phyloP scores from a whole-genome alignment of 345 rosid species.

The Leavenworthia alabamica region DNA sequence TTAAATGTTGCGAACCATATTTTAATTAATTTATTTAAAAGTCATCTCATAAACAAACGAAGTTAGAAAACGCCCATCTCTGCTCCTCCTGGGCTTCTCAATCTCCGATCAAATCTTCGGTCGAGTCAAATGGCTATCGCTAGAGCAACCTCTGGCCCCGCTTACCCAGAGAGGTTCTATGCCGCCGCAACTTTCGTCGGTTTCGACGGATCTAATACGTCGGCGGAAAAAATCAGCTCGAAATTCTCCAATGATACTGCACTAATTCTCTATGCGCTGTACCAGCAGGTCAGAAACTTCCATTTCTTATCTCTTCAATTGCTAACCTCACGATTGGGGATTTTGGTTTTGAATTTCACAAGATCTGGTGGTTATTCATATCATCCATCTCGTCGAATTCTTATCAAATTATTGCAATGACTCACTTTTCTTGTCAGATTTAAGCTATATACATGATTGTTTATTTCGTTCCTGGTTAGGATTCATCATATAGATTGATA shows the following conservation, averaged over 20 bases:
- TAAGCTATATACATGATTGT: slow-evolving; percentile 3
- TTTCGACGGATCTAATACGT: slow-evolving; percentile 72
- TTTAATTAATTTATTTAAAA: background rate
- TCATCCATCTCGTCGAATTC: background rate
- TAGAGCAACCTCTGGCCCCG: slow-evolving; percentile 89
- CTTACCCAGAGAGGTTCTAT: slow-evolving; percentile 93
- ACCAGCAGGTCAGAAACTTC: slow-evolving; percentile 63
- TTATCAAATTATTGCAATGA: slow-evolving; percentile 9
- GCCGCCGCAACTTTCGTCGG: slow-evolving; percentile 92
- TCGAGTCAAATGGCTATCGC: slow-evolving; percentile 52
- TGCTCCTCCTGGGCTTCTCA: slow-evolving; percentile 8
- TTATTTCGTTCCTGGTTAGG: slow-evolving; percentile 6
- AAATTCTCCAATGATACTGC: slow-evolving; percentile 78
- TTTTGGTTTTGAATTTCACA: slow-evolving; percentile 6
- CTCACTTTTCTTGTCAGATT: slow-evolving; percentile 7
- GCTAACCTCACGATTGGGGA: background rate
- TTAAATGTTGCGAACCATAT: background rate
- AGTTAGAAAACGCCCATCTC: slow-evolving; percentile 14
- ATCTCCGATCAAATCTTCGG: slow-evolving; percentile 31
- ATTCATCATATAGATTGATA: background rate
- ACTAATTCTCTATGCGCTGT: slow-evolving; percentile 73
- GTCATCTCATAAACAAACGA: slow-evolving; percentile 2
- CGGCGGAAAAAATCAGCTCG: slow-evolving; percentile 48
- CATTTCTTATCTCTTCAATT: slow-evolving; percentile 11
- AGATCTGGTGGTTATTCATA: slow-evolving; percentile 27